Evolutionary conservation across 2,329 filamentous ascomycete genomes (phyloP).

Genomic region (Sphaceloma murrayae): DNA sequence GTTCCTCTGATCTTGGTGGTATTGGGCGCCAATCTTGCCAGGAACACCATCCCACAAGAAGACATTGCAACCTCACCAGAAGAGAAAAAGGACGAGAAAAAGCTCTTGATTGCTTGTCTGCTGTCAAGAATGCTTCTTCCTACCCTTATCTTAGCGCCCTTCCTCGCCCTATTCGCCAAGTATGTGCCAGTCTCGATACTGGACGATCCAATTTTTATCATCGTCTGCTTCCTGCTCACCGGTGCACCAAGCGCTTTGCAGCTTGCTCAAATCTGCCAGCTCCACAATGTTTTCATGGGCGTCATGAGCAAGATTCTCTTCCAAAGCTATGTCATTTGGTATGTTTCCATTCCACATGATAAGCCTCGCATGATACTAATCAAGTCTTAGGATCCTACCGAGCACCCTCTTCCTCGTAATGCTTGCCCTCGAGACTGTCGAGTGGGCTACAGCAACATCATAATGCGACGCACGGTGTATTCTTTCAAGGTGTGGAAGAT

Average conservation of each 20-base stretch:
- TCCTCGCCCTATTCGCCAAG: conserved; percentile 79
- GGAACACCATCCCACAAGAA: conserved; percentile 70
- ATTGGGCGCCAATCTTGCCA: conserved; percentile 83
- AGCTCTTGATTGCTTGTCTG: conserved; percentile 75
- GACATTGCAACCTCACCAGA: conserved; percentile 57
- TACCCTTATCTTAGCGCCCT: conserved; percentile 81
- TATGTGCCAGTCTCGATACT: conserved; percentile 87
- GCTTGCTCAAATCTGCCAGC: conserved; percentile 94
- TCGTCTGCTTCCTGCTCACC: conserved; percentile 92
- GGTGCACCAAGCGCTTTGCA: conserved; percentile 90
- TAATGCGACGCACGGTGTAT: no score
- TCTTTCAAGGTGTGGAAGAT: no score
- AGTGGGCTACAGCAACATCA: conserved; percentile 56
- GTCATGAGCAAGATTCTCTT: conserved; percentile 90
- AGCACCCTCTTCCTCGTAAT: conserved; percentile 86
- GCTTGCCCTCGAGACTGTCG: conserved; percentile 81
- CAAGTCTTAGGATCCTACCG: conserved; percentile 64
- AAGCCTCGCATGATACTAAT: conserved; percentile 1
- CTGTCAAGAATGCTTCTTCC: conserved; percentile 87
- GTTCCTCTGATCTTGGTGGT: conserved; percentile 94
- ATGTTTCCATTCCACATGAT: conserved; percentile 31
- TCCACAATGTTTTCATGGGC: conserved; percentile 91
- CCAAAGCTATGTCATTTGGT: conserved; percentile 95
- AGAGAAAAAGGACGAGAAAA: conserved; percentile 58
- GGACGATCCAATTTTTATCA: conserved; percentile 94